These are phyloP conservation scores for Pseudocercospora macadamiae DNA, from an alignment of 2,329 filamentous ascomycete genomes.

Conservation along the genomic window DNA sequence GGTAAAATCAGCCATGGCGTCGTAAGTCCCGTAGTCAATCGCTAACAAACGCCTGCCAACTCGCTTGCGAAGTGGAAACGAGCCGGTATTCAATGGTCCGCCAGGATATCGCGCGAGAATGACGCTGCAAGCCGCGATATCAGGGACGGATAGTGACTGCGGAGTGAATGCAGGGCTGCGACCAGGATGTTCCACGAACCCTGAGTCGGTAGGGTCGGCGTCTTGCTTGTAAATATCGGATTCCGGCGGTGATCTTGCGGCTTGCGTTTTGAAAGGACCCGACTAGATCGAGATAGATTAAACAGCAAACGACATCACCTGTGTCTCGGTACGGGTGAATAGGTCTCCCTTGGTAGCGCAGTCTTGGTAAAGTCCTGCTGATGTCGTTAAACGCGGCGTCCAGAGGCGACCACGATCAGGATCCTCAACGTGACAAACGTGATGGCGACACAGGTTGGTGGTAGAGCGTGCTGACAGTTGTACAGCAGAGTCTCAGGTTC, in stretches of 20 bases:
- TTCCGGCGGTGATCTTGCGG: neutral
- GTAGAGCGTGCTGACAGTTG: neutral
- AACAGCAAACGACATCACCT: conserved; percentile 3
- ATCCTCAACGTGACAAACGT: neutral
- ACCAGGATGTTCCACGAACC: conserved; percentile 14
- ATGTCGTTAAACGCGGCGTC: neutral
- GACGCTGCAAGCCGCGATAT: conserved; percentile 27
- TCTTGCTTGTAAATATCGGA: neutral
- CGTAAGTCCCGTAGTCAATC: conserved; percentile 3
- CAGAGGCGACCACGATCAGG: neutral
- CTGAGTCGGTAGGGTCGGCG: conserved; percentile 6
- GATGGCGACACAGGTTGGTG: conserved; percentile 5
- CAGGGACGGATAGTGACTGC: conserved; percentile 19
- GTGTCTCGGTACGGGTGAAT: neutral
- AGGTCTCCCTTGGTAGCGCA: neutral
- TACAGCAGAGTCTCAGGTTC: neutral
- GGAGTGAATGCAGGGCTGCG: conserved; percentile 13
- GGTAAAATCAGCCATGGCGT: conserved; percentile 19
- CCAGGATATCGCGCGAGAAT: conserved; percentile 24
- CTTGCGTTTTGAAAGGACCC: neutral
- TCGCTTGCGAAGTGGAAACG: conserved; percentile 11
- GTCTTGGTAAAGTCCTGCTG: neutral
- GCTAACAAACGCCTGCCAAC: neutral
- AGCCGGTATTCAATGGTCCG: conserved; percentile 4
- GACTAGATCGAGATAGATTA: conserved; percentile 3